Conservation (phyloP, 2,329 filamentous ascomycete genomes). For the Pyrenochaeta sp. region DNA sequence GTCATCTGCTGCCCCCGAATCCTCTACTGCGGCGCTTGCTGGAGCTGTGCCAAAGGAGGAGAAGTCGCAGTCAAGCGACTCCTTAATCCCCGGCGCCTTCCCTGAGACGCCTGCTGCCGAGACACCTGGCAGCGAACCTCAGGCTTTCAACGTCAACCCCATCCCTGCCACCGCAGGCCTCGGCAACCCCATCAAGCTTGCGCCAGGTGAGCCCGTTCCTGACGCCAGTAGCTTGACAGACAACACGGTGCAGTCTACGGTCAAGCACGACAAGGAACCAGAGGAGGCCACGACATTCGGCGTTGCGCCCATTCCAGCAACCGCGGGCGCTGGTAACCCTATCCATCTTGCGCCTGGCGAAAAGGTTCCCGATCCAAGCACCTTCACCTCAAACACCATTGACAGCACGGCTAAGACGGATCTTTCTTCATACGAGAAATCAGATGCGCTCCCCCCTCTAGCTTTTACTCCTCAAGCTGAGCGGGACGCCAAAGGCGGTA, state of each 20-base stretch:
- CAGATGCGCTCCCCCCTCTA: slow-evolving; percentile 65
- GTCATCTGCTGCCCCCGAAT: slow-evolving; percentile 73
- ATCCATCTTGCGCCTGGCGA: slow-evolving; percentile 81
- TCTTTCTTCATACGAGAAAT: slow-evolving; percentile 85
- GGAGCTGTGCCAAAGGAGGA: slow-evolving; percentile 70
- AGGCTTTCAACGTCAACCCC: slow-evolving; percentile 65
- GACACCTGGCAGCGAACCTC: slow-evolving; percentile 52
- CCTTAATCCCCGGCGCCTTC: slow-evolving; percentile 68
- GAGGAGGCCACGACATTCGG: slow-evolving; percentile 56
- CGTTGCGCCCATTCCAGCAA: slow-evolving; percentile 68
- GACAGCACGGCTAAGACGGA: slow-evolving; percentile 67
- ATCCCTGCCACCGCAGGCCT: slow-evolving; percentile 65
- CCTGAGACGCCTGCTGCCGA: slow-evolving; percentile 76
- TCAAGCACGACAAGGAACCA: slow-evolving; percentile 44
- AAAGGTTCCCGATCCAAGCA: slow-evolving; percentile 74
- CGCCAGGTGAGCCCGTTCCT: slow-evolving; percentile 82
- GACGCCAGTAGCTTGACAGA: slow-evolving; percentile 68
- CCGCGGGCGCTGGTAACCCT: slow-evolving; percentile 74
- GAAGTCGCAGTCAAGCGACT: slow-evolving; percentile 37
- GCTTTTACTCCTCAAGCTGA: slow-evolving; percentile 55
- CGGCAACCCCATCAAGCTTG: slow-evolving; percentile 81
- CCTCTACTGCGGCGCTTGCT: slow-evolving; percentile 76
- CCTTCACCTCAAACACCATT: slow-evolving; percentile 74
- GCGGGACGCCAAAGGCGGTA: slow-evolving; percentile 52
- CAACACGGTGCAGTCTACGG: slow-evolving; percentile 74